Percentiles rank a stretch among this genome's conserved stretches.
Conservation (phyloP, 139 green algal species). For the Chlamydomonas incerta region DNA sequence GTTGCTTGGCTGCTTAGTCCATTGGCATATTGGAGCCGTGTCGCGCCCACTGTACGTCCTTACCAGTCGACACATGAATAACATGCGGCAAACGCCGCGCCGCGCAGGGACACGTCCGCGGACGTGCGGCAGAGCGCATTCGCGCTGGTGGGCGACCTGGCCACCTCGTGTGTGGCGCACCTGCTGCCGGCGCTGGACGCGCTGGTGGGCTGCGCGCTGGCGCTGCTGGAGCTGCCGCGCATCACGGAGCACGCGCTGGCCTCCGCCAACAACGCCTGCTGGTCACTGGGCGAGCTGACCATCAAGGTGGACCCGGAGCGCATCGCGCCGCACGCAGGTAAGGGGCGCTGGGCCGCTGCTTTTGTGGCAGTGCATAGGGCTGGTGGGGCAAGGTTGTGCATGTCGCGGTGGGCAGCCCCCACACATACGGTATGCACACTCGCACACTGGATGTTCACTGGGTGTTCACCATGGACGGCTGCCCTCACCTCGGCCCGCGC, state of each 20-base stretch:
- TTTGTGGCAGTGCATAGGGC: neutral
- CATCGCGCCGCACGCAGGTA: slow-evolving; percentile 49
- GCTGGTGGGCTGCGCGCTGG: slow-evolving; percentile 53
- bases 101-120: slow-evolving; percentile 21
- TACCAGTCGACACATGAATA: too few relatives aligned
- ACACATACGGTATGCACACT: too few relatives aligned
- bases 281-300: slow-evolving; percentile 90
- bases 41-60: too few relatives aligned
- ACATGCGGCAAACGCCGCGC: too few relatives aligned
- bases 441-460: too few relatives aligned
- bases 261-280: slow-evolving; percentile 96
- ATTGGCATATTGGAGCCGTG: too few relatives aligned
- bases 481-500: slow-evolving; percentile 1
- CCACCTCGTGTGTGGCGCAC: slow-evolving; percentile 69
- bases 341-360: neutral
- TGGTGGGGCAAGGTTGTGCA: too few relatives aligned
- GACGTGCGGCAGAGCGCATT: slow-evolving; percentile 92
- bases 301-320: slow-evolving; percentile 74
- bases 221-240: slow-evolving; percentile 42
- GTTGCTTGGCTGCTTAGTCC: too few relatives aligned
- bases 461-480: too few relatives aligned
- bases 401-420: too few relatives aligned
- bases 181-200: slow-evolving; percentile 58
- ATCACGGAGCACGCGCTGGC: slow-evolving; percentile 65
- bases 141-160: slow-evolving; percentile 93